Evolutionary conservation across 2,329 filamentous ascomycete species (phyloP).

Genomic region (Trichophyton mentagrophytes): DNA sequence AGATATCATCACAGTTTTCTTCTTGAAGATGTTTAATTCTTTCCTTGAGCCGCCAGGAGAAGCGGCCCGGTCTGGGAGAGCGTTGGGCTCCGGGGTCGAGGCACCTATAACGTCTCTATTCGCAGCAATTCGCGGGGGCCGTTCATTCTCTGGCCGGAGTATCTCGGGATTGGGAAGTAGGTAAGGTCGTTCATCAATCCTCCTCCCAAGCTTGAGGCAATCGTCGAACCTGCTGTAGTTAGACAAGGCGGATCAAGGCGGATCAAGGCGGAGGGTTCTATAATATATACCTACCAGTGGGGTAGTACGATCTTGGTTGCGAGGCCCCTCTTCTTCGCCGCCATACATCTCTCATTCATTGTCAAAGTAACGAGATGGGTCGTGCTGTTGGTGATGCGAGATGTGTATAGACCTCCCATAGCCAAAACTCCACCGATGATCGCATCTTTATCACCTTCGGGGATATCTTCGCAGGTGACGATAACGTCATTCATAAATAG

Average conservation of each 20-base stretch:
- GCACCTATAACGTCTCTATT: constrained; percentile 57
- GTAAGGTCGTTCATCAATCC: constrained; percentile 82
- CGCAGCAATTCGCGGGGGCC: constrained; percentile 41
- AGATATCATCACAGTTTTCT: constrained; percentile 65
- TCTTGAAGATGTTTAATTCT: constrained; percentile 60
- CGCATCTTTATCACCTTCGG: constrained; percentile 74
- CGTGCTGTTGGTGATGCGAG: constrained; percentile 56
- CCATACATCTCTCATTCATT: constrained; percentile 55
- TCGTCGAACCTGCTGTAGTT: constrained; percentile 69
- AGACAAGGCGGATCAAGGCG: neutral
- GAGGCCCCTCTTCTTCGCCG: constrained; percentile 33
- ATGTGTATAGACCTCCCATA: constrained; percentile 70
- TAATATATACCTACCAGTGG: constrained; percentile 55
- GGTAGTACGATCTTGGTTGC: constrained; percentile 77
- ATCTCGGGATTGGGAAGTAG: constrained; percentile 75
- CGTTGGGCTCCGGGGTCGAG: constrained; percentile 40
- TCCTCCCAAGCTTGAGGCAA: constrained; percentile 81
- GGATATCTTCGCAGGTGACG: constrained; percentile 72
- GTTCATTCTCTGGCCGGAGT: constrained; percentile 45
- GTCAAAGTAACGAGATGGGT: constrained; percentile 83
- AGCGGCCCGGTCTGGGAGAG: constrained; percentile 22
- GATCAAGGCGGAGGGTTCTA: constrained; percentile 11
- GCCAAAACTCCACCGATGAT: constrained; percentile 83
- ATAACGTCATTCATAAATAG: constrained; percentile 81
- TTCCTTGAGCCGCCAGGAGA: constrained; percentile 27